Evolutionary conservation across 345 rosid species (phyloP).

Genomic region (Leavenworthia alabamica): DNA sequence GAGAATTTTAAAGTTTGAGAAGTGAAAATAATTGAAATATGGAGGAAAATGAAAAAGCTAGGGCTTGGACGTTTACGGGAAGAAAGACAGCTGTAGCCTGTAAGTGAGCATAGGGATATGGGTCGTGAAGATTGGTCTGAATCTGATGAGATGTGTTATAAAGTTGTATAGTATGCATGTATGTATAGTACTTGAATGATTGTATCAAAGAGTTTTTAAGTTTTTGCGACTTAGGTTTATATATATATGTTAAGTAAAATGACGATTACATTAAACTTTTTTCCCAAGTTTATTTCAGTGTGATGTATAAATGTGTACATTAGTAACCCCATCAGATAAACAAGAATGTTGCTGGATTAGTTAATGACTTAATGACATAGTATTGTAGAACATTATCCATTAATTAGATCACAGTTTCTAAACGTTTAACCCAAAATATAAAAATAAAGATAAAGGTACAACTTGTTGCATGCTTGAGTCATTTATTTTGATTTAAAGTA

Average conservation of each 20-base stretch:
- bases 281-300: not conserved
- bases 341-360: not conserved
- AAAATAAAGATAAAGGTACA: not conserved
- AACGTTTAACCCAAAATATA: not conserved
- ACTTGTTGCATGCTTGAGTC: not conserved
- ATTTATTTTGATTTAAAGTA: not conserved
- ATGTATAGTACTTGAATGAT: not conserved
- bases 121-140: conserved; percentile 13
- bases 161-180: not conserved
- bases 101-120: conserved; percentile 16
- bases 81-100: conserved; percentile 26
- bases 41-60: conserved; percentile 22
- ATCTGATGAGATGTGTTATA: not conserved
- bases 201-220: not conserved
- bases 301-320: not conserved
- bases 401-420: not conserved
- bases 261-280: not conserved
- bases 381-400: not conserved
- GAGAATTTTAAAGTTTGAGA: conserved; percentile 8
- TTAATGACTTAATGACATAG: not conserved
- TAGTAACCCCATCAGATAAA: not conserved
- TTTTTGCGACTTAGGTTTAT: not conserved
- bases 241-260: not conserved
- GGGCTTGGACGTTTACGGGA: conserved; percentile 34
- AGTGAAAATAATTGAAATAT: not conserved